Base-by-base conservation (phyloP, 441 rosid species). In the Sinapis alba region DNA sequence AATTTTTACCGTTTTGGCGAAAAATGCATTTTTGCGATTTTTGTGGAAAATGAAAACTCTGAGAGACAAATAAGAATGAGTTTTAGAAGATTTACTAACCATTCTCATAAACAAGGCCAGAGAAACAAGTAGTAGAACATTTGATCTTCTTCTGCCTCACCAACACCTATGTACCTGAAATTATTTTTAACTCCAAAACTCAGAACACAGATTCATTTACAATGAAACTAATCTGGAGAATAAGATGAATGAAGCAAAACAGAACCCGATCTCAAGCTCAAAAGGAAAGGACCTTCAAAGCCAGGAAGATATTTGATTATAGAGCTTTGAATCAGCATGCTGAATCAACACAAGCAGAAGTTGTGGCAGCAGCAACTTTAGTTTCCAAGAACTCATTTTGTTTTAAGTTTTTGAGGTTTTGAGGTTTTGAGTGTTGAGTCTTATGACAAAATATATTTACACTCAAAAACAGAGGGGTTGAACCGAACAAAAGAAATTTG, bases 281-380 rank as follows among this genome's bases (percentile, higher is more conserved):
- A 92, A 92, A 11, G 94, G 96, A 64, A 92, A 34, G 87, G 81
- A 2, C 92, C 93, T 13, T 82, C 60, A 63, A 86, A 87, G 56
- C 97, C 93, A 3, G 93, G 97, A 69, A 90, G 96, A 58, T 70
- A 71, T 75, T 63, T 73, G 16, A 92, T 73, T 27, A 45, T 57
- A 38, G 75, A 76, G 45, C 36, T 7, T 7, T 21, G 75, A 58
- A 56, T 63, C 54, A 63, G 13, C 76, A 76, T 61, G 63, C 13
- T 62, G 12, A 68, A 23, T 34, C 73, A 75, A 26, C n/a, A 18
- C 45, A 18, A 75, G 13, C 23, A 51, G 5, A 60, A 68, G 24
- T 1, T 23, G 43, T 20, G 38, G 56, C 3, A 75, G 45, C 45
- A 75, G 24, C 56, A 68, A 36, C 69, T 51, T 68, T 45, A 23